Conservation (phyloP, 2,329 filamentous ascomycete species). For the Fusarium multiceps region DNA sequence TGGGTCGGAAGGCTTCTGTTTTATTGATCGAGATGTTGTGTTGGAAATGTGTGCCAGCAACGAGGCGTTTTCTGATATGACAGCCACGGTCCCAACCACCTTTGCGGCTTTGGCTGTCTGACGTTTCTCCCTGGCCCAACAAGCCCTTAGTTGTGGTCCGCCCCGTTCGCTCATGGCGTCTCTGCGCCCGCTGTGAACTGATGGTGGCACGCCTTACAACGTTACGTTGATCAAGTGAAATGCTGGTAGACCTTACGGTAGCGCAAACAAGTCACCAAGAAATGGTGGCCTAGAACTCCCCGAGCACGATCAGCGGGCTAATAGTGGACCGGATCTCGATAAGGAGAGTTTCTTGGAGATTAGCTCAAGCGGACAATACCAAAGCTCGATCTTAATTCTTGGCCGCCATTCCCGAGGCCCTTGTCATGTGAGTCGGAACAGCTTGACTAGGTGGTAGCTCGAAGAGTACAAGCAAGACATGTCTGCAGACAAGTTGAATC, state of each 20-base stretch:
- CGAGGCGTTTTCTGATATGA: neutral
- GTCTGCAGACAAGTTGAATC: neutral
- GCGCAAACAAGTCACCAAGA: neutral
- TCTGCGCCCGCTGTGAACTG: neutral
- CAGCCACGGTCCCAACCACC: neutral
- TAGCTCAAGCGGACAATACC: conserved; percentile 31
- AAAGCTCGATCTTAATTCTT: conserved; percentile 5
- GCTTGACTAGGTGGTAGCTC: neutral
- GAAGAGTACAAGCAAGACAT: neutral
- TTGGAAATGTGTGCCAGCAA: neutral
- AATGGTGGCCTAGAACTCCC: conserved; percentile 30
- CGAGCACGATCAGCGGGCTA: conserved; percentile 29
- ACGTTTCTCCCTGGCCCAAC: neutral
- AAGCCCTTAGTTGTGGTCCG: neutral
- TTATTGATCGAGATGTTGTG: conserved; percentile 13
- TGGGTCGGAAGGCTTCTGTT: neutral
- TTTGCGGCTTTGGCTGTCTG: neutral
- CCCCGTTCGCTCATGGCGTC: neutral
- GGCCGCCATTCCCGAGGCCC: conserved; percentile 35
- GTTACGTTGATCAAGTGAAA: neutral
- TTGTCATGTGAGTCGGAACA: conserved; percentile 7
- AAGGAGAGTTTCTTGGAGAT: conserved; percentile 19
- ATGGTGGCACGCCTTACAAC: neutral
- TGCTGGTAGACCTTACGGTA: neutral
- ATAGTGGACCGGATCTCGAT: conserved; percentile 15